These are phyloP conservation scores for Corinectria fuckeliana DNA, from an alignment of 2,329 filamentous ascomycete genomes.

Conservation along the genomic window DNA sequence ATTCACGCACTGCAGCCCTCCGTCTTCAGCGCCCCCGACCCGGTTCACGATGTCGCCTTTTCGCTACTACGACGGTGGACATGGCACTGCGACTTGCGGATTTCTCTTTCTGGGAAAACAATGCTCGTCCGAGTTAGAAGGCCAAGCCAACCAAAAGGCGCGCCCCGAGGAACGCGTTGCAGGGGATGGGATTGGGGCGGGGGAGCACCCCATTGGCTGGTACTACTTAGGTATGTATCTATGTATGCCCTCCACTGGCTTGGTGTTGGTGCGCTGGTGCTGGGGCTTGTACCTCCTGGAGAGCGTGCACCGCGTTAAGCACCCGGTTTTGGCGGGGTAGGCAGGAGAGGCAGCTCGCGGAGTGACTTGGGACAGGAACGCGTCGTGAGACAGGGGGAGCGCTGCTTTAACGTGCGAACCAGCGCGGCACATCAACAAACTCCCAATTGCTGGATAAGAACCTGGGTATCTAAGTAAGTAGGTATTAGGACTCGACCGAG, in stretches of 20 bases:
- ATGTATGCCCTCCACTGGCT: no score
- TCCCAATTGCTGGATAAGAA: no score
- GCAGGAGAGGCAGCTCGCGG: conserved; percentile 29
- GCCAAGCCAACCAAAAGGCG: conserved; percentile 1
- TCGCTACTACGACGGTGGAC: background rate
- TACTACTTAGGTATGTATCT: no score
- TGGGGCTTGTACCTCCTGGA: conserved; percentile 31
- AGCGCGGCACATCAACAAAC: no score
- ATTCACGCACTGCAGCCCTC: conserved; percentile 14
- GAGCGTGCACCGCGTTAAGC: conserved; percentile 36
- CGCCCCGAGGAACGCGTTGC: conserved; percentile 1
- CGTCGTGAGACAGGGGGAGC: conserved; percentile 27
- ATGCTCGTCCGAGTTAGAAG: conserved; percentile 10
- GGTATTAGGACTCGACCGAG: no score
- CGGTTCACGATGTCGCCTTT: conserved; percentile 3
- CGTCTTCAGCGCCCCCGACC: background rate
- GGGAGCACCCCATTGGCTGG: conserved; percentile 32
- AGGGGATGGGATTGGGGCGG: conserved; percentile 8
- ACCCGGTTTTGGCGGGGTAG: conserved; percentile 30
- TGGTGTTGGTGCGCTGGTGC: conserved; percentile 21
- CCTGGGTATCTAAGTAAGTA: no score
- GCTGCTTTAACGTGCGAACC: conserved; percentile 35
- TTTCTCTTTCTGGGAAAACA: conserved; percentile 3
- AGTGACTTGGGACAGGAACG: conserved; percentile 30
- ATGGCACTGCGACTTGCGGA: background rate